Evolutionary conservation across 1,284 basidiomycete genomes (phyloP).

Genomic region (Mrakiaceae sp.): DNA sequence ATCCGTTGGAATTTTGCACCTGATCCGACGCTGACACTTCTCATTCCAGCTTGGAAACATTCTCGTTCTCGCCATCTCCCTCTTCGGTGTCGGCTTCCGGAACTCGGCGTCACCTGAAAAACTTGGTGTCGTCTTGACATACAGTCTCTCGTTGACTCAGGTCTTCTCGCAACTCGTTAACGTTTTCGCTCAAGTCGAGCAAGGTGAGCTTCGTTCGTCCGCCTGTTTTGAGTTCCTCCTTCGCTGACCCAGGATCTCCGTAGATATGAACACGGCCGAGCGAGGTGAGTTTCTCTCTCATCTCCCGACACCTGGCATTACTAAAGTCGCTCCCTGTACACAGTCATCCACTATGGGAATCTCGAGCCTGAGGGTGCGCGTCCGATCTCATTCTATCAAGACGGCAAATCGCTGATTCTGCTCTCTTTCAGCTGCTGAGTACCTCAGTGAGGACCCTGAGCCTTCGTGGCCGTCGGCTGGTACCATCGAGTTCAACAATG

Average conservation of each 20-base stretch:
- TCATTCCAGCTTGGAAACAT: conserved; percentile 19
- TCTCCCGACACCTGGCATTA: conserved; percentile 44
- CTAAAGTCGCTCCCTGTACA: too few species aligned
- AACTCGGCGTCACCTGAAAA: conserved; percentile 25
- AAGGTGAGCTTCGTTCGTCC: background rate
- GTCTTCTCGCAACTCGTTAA: conserved; percentile 14
- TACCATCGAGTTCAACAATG: conserved; percentile 35
- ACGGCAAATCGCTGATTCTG: background rate
- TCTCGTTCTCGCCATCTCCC: conserved; percentile 20
- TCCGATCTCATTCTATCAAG: conserved; percentile 35
- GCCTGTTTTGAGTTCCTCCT: background rate
- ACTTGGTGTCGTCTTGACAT: conserved; percentile 31
- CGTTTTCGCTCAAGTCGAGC: conserved; percentile 11
- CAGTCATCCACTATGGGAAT: conserved; percentile 20
- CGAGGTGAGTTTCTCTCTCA: conserved; percentile 34
- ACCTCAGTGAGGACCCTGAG: conserved; percentile 37
- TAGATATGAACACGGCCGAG: conserved; percentile 70
- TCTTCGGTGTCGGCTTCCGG: conserved; percentile 27
- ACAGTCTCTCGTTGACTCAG: conserved; percentile 20
- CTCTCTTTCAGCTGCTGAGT: background rate
- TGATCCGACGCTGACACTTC: conserved; percentile 1
- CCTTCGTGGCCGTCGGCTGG: conserved; percentile 51
- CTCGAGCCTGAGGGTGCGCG: conserved; percentile 70
- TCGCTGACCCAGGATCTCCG: background rate
- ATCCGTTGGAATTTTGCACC: background rate